A percentile compares a stretch with the other conserved stretches of the same genome.
Conservation (phyloP, 2,329 filamentous ascomycete species). For the Neopestalotiopsis sp. region DNA sequence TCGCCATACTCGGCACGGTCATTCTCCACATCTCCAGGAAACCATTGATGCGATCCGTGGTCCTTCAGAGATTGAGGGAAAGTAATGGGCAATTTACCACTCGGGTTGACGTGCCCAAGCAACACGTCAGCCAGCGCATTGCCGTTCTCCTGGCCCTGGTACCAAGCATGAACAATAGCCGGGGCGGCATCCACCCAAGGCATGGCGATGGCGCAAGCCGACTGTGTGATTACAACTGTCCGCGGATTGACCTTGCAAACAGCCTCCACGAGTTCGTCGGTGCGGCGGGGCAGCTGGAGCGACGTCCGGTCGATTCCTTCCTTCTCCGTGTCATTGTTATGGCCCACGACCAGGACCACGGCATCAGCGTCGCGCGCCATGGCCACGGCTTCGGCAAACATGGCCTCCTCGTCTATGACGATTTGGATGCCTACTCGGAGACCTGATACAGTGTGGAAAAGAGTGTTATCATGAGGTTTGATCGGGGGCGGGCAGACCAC, state of each 20-base stretch:
- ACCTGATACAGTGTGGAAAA: conserved; percentile 29
- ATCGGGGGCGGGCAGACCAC: conserved; percentile 25
- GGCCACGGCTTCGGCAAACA: background rate
- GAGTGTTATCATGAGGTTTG: conserved; percentile 29
- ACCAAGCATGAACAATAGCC: conserved; percentile 2
- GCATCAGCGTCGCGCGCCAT: background rate
- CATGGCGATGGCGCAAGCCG: background rate
- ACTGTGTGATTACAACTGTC: background rate
- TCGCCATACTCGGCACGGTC: conserved; percentile 6
- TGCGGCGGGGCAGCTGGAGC: background rate
- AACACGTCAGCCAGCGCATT: background rate
- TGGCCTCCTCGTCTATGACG: background rate
- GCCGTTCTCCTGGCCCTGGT: conserved; percentile 12
- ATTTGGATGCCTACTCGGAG: conserved; percentile 23
- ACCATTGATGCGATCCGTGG: conserved; percentile 2
- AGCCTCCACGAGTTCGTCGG: conserved; percentile 1
- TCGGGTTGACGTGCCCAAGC: background rate
- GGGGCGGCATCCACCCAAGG: background rate
- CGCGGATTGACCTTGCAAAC: background rate
- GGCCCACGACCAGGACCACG: background rate
- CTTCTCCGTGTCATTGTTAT: conserved; percentile 7
- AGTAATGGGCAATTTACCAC: background rate
- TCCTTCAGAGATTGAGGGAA: background rate
- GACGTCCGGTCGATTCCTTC: conserved; percentile 5
- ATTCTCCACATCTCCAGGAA: background rate